Conservation (phyloP, 768 basidiomycete species). For the Russula sp. region DNA sequence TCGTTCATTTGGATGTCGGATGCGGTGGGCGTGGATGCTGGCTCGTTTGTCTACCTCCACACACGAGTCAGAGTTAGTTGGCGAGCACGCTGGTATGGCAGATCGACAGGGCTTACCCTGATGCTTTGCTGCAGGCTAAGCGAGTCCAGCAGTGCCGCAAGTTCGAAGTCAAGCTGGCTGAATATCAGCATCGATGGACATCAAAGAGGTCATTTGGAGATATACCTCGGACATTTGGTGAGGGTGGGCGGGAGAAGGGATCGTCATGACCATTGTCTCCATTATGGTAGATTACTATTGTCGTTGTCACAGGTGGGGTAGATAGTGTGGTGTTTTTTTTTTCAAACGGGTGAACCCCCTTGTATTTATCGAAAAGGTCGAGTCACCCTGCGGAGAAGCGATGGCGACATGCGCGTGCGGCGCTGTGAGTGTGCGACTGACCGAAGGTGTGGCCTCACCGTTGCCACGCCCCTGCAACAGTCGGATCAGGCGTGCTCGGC, state of each 20-base stretch:
- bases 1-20: slow-evolving; percentile 22
- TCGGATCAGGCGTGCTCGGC: slow-evolving; percentile 17
- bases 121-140: slow-evolving; percentile 20
- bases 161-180: slow-evolving; percentile 19
- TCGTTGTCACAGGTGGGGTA: background rate
- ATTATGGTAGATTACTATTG: slow-evolving; percentile 1
- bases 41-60: slow-evolving; percentile 22
- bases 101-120: slow-evolving; percentile 12
- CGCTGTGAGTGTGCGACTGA: background rate
- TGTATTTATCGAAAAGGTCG: slow-evolving; percentile 13
- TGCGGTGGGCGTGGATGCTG: slow-evolving; percentile 4
- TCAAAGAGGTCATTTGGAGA: background rate
- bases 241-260: slow-evolving; percentile 16
- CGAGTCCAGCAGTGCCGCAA: slow-evolving; percentile 15
- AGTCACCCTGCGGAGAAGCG: slow-evolving; percentile 1
- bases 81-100: background rate
- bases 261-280: slow-evolving; percentile 20
- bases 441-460: background rate
- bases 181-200: background rate
- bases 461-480: slow-evolving; percentile 8
- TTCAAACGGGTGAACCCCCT: background rate
- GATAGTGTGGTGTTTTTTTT: background rate
- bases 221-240: slow-evolving; percentile 17
- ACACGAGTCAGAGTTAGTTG: slow-evolving; percentile 6
- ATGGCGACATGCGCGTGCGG: slow-evolving; percentile 9